A percentile compares a stretch with the other conserved stretches of the same genome.
phyloP scores from a whole-genome alignment of 352 stramenopile species.

The Thalassiosira exigua region DNA sequence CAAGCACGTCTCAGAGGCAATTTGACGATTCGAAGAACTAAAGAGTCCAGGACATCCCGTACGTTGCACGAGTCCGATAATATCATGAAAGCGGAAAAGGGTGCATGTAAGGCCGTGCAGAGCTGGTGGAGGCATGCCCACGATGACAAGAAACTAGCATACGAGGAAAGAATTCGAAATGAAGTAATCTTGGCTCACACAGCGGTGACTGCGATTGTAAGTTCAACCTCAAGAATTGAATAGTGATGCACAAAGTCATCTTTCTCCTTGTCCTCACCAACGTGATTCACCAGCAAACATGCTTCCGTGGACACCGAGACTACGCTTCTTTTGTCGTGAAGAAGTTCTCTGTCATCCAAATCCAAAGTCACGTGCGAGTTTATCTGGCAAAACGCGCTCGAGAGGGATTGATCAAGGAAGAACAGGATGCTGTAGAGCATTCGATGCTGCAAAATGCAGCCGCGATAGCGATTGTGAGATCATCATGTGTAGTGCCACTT shows the following conservation, averaged over 20 bases:
- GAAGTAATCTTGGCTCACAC: no score
- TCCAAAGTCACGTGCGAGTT: slow-evolving; percentile 17
- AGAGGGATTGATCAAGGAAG: slow-evolving; percentile 11
- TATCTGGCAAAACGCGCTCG: slow-evolving; percentile 18
- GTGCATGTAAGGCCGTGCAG: slow-evolving; percentile 3
- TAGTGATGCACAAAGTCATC: slow-evolving; percentile 1
- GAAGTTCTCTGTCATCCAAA: slow-evolving; percentile 15
- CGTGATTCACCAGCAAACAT: slow-evolving; percentile 5
- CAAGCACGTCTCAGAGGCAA: slow-evolving; percentile 26
- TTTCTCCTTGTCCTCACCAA: neutral
- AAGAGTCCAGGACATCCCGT: neutral
- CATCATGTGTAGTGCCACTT: no score
- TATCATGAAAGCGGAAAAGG: slow-evolving; percentile 26
- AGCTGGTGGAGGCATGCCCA: slow-evolving; percentile 16
- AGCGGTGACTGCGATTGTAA: slow-evolving; percentile 38
- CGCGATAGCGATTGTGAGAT: slow-evolving; percentile 26
- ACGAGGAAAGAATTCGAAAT: no score
- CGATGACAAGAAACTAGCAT: no score
- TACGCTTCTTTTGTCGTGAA: neutral
- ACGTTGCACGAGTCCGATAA: slow-evolving; percentile 17
- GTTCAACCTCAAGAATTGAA: slow-evolving; percentile 1
- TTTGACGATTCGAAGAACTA: neutral
- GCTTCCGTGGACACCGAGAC: slow-evolving; percentile 13
- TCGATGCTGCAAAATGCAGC: slow-evolving; percentile 19
- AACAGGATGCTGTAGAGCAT: neutral